A percentile compares a stretch with the other conserved stretches of the same genome.
Evolutionary conservation across 371 early-diverging fungal species (phyloP).

Genomic region (Thermomucor indicae-seudaticae): DNA sequence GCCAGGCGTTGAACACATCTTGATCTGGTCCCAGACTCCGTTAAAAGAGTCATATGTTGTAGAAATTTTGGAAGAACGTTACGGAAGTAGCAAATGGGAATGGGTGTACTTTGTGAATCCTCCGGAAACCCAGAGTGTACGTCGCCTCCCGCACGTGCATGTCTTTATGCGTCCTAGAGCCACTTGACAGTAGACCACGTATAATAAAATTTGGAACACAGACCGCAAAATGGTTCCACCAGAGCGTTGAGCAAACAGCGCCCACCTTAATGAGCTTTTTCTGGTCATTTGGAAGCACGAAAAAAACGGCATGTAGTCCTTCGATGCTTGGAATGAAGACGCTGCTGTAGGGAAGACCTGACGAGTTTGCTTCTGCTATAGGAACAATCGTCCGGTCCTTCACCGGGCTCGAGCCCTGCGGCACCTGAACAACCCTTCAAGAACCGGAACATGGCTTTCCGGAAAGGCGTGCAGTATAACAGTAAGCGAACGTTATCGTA

Average conservation of each 20-base stretch:
- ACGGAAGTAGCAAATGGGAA: conserved; percentile 21
- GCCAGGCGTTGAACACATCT: conserved; percentile 38
- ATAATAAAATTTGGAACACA: too few species aligned
- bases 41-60: conserved; percentile 23
- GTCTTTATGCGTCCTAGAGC: conserved; percentile 32
- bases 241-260: neutral
- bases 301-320: conserved; percentile 14
- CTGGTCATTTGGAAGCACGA: conserved; percentile 37
- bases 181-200: too few species aligned
- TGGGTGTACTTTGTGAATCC: conserved; percentile 45
- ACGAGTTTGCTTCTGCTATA: conserved; percentile 2
- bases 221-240: neutral
- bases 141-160: conserved; percentile 37
- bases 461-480: conserved; percentile 54
- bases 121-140: conserved; percentile 32
- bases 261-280: conserved; percentile 27
- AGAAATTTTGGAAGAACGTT: conserved; percentile 19
- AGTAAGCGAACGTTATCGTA: conserved; percentile 18
- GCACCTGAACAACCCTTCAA: conserved; percentile 27
- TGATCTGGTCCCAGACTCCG: conserved; percentile 54
- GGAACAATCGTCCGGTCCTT: conserved; percentile 11
- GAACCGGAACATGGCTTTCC: conserved; percentile 43
- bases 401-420: conserved; percentile 5
- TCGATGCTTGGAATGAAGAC: neutral
- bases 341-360: neutral